phyloP scores from a whole-genome alignment of 352 stramenopile genomes.

The Phytopythium montanum region DNA sequence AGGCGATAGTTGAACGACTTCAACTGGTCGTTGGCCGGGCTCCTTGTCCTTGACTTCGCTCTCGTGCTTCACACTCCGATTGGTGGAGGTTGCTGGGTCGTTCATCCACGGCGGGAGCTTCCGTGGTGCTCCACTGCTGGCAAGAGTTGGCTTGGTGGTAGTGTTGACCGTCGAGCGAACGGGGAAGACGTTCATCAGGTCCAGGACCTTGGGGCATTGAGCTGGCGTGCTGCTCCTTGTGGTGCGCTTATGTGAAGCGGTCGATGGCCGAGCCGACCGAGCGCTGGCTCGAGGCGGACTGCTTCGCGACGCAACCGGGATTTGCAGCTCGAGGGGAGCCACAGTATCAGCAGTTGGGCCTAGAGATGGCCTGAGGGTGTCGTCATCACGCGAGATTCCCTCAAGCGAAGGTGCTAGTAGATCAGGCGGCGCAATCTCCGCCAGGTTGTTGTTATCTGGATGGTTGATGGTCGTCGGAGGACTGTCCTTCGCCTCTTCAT shows the following conservation, averaged over 20 bases:
- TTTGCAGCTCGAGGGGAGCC: neutral
- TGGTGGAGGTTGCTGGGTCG: neutral
- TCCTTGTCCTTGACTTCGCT: neutral
- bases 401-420: neutral
- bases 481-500: neutral
- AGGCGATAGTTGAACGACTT: neutral
- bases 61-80: neutral
- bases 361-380: neutral
- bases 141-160: neutral
- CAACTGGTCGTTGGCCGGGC: neutral
- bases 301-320: neutral
- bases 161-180: neutral
- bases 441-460: neutral
- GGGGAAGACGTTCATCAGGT: neutral
- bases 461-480: neutral
- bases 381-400: too few relatives aligned
- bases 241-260: neutral
- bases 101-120: slow-evolving; percentile 1
- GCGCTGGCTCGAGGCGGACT: neutral
- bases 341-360: neutral
- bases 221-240: neutral
- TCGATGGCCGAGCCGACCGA: neutral
- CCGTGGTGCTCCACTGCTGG: neutral
- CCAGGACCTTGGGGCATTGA: neutral
- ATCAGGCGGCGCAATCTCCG: neutral